Percentiles rank a stretch among this genome's conserved stretches.
phyloP scores from a whole-genome alignment of 1,284 basidiomycete genomes.

The Ceratorhiza oryzae-sativae region DNA sequence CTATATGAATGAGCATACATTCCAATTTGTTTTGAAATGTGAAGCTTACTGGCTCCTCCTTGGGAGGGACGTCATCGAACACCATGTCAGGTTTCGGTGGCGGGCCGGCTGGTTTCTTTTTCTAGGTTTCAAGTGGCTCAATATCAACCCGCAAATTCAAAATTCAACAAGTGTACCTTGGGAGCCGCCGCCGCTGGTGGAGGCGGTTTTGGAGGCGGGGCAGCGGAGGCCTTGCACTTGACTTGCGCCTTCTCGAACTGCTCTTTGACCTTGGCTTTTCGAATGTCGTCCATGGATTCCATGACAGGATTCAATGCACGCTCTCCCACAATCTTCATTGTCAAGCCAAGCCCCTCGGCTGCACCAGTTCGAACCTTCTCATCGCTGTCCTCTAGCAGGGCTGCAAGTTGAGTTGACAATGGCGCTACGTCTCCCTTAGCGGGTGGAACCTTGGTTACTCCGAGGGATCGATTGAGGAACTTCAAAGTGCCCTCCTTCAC shows the following conservation, averaged over 20 bases:
- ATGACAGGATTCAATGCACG: constrained; percentile 87
- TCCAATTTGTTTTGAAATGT: neutral
- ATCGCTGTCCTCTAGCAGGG: constrained; percentile 85
- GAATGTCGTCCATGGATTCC: constrained; percentile 86
- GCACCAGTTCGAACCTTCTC: constrained; percentile 93
- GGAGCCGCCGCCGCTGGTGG: constrained; percentile 53
- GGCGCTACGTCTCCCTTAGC: constrained; percentile 82
- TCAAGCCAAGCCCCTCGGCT: constrained; percentile 83
- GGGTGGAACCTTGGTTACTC: constrained; percentile 72
- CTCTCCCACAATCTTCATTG: constrained; percentile 99
- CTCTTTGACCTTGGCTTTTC: constrained; percentile 94
- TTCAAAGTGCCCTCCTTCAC: constrained; percentile 94
- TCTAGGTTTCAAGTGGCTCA: constrained; percentile 43
- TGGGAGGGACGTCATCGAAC: constrained; percentile 23
- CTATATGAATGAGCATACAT: neutral
- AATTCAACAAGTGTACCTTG: constrained; percentile 47
- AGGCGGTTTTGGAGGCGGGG: constrained; percentile 56
- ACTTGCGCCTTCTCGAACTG: constrained; percentile 88
- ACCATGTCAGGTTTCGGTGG: constrained; percentile 36
- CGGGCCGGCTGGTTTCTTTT: constrained; percentile 44
- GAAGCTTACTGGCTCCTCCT: neutral
- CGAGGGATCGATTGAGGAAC: constrained; percentile 84
- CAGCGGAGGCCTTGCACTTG: constrained; percentile 76
- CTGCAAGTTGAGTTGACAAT: constrained; percentile 79
- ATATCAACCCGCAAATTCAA: neutral